Evolutionary conservation across 495 filamentous ascomycete species (phyloP), one percentile per base, ranked within the genome.

Genomic region (Xylaria acuta): DNA sequence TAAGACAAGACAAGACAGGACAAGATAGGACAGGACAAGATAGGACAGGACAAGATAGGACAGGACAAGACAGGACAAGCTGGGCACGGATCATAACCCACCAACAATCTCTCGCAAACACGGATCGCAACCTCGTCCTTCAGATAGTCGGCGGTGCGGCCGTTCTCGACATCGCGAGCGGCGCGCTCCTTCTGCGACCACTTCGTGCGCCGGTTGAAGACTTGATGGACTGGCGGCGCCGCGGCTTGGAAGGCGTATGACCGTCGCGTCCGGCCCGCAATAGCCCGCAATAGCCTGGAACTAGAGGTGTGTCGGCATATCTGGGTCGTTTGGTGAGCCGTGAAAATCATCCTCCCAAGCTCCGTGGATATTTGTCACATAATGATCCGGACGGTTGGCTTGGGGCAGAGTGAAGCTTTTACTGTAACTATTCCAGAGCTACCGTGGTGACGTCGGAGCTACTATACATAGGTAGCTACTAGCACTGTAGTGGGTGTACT

Each of bases 151-250:
- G 92, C 90, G 72, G 91, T 88, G 11, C 94, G 86, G 77, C 94
- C 94, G 56, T 82, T 78, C 73, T 93, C 89, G 43, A 88, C 85
- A 79, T 97, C 84, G 41, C 80, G 76, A 7, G 93, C 94, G 11
- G 95, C 91, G 32, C 96, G 90, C 80, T 98, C 94, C 77, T 92
- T 94, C 78, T 99, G 97, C 30, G 96, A 83, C 80, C 91, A 92
- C 85, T 99, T 99, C 22, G 89, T 88, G 63, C 88, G 87, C 59
- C 90, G 88, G 82, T 96, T 95, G 91, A 99, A 99, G 82, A 99
- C 92, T 76, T 98, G 90, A 69, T 95, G 87, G 65, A 90, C 86
- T 47, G 94, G 92, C 25, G 89, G 88, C 56, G 93, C 92, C 7
- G 93, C 86, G 36, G 90, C 86, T 83, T 93, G 91, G 74, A 91